Conservation (phyloP, 495 filamentous ascomycete genomes). For the Polyplosphaeria fusca region DNA sequence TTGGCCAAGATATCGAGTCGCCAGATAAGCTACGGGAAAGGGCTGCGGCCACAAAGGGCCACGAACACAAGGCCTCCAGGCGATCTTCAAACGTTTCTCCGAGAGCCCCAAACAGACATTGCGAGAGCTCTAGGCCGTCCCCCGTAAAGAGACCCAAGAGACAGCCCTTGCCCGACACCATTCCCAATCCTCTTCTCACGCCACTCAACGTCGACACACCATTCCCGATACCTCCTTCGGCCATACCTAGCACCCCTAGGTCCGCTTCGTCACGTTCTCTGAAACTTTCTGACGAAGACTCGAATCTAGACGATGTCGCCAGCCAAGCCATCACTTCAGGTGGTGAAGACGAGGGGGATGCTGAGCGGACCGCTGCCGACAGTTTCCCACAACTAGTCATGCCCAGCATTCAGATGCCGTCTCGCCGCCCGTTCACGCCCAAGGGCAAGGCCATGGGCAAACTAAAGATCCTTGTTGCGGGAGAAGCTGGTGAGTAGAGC, state of each 20-base stretch:
- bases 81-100: constrained; percentile 2
- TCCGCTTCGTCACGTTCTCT: constrained; percentile 53
- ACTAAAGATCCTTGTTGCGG: constrained; percentile 84
- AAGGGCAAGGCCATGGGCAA: constrained; percentile 78
- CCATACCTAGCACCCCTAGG: constrained; percentile 42
- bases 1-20: constrained; percentile 35
- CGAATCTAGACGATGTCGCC: constrained; percentile 50
- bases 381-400: constrained; percentile 88
- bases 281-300: constrained; percentile 47
- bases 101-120: neutral
- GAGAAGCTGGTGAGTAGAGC: constrained; percentile 75
- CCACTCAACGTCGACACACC: constrained; percentile 48
- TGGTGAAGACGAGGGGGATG: constrained; percentile 50
- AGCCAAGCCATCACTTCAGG: constrained; percentile 49
- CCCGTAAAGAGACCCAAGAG: constrained; percentile 24
- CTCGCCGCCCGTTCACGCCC: constrained; percentile 85
- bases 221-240: constrained; percentile 47
- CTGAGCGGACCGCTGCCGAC: constrained; percentile 16
- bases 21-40: constrained; percentile 36
- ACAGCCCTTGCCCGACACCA: constrained; percentile 22
- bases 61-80: constrained; percentile 3
- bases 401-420: constrained; percentile 95
- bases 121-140: constrained; percentile 31
- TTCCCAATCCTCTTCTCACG: constrained; percentile 53
- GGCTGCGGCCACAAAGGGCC: neutral